A percentile compares a stretch with the other conserved stretches of the same genome.
Conservation (phyloP, 1,284 basidiomycete genomes). For the Lentinus polychrous region DNA sequence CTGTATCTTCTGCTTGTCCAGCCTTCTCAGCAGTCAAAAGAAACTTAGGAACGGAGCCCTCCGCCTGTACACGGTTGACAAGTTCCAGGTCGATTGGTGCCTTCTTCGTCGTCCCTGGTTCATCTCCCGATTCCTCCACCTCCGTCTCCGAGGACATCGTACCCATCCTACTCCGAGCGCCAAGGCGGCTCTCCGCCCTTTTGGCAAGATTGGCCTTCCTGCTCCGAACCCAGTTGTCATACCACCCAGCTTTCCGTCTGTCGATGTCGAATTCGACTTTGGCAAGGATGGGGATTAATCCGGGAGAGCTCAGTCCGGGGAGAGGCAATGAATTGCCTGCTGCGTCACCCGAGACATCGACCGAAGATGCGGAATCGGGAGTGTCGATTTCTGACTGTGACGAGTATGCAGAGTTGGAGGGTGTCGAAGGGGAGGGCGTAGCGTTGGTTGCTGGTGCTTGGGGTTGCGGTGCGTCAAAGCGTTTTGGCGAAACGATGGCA, state of each 20-base stretch:
- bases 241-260: conserved; percentile 69
- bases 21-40: conserved; percentile 15
- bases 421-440: conserved; percentile 49
- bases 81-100: conserved; percentile 43
- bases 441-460: conserved; percentile 28
- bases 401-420: conserved; percentile 42
- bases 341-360: conserved; percentile 23
- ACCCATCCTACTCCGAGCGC: conserved; percentile 21
- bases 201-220: conserved; percentile 51
- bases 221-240: conserved; percentile 68
- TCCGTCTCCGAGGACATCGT: conserved; percentile 14
- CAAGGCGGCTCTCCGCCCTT: conserved; percentile 38
- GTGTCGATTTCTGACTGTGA: conserved; percentile 43
- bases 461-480: conserved; percentile 27
- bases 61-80: conserved; percentile 41
- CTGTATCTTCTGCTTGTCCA: conserved; percentile 13
- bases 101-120: conserved; percentile 13
- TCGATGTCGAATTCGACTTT: conserved; percentile 89
- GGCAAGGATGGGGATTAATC: conserved; percentile 73
- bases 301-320: conserved; percentile 55
- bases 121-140: conserved; percentile 18
- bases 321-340: conserved; percentile 47
- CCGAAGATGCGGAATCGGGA: conserved; percentile 48
- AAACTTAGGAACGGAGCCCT: conserved; percentile 25
- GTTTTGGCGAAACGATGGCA: conserved; percentile 39